phyloP scores from a whole-genome alignment of 2,329 filamentous ascomycete genomes.

The Penicillium sclerotiorum region DNA sequence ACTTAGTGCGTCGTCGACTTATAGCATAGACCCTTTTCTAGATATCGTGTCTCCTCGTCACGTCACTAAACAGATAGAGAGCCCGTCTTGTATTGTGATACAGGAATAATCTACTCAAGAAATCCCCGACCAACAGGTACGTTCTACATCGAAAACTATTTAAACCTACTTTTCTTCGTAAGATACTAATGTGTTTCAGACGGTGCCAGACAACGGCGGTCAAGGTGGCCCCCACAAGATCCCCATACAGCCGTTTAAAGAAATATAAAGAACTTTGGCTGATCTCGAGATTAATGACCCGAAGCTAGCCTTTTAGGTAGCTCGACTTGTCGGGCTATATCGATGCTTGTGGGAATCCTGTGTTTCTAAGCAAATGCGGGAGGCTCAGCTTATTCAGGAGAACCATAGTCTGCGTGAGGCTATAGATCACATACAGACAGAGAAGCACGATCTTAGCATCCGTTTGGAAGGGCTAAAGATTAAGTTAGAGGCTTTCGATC shows the following conservation, averaged over 20 bases:
- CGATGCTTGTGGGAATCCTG: slow-evolving; percentile 9
- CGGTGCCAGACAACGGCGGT: background rate
- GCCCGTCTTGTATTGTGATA: background rate
- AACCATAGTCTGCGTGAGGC: background rate
- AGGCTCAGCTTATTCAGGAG: background rate
- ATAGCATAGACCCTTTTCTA: background rate
- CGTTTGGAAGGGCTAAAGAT: background rate
- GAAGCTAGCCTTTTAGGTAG: slow-evolving; percentile 7
- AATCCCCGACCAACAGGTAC: background rate
- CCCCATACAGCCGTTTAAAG: background rate
- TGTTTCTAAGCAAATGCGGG: slow-evolving; percentile 2
- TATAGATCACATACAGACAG: background rate
- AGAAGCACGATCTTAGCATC: background rate
- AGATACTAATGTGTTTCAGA: background rate
- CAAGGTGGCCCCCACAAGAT: background rate
- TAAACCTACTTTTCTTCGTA: background rate
- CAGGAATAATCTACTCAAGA: background rate
- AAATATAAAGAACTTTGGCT: background rate
- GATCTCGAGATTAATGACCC: slow-evolving; percentile 6
- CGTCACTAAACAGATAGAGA: background rate
- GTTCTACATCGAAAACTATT: background rate
- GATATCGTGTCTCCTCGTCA: background rate
- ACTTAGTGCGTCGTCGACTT: background rate
- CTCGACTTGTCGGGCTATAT: slow-evolving; percentile 5
- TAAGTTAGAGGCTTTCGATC: background rate